Evolutionary conservation across 2,329 filamentous ascomycete species (phyloP), one percentile per base, ranked within the genome.

Genomic region (Lecanicillium sp.): DNA sequence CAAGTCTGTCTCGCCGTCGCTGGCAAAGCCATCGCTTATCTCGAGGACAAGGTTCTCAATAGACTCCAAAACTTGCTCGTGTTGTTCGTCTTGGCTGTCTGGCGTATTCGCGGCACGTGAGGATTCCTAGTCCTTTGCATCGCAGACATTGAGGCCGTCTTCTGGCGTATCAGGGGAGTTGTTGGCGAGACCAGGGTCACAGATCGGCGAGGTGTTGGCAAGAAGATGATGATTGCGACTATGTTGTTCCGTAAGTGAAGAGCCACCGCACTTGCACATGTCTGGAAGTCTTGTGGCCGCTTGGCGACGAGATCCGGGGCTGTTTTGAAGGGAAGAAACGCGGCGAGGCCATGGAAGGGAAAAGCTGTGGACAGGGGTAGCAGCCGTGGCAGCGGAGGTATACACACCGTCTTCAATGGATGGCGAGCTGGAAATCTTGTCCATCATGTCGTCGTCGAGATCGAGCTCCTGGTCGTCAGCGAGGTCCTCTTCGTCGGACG

Each of bases 371-470:
- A 61, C 54, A 45, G 50, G 43, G 49, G 51, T 48, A 36, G 55
- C 15, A n/a, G 35, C 27, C n/a, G 11, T 8, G 9, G 9, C 9
- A 20, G 25, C 18, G 29, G 27, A 57, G 64, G 62, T 64, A 67
- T 70, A 92, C 88, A 75, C 80, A 98, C 90, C 90, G 83, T 96
- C 90, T 71, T 94, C 88, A 63, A 98, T 98, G 52, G 90, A 96
- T 57, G 92, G 92, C 53, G 90, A 96, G 63, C 89, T 96, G 54
- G 90, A 96, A 49, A 98, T 95, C 64, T 92, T 92, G 68, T 96
- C 92, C 84, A 94, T 87, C 80, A 95, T 80, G 62, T 96, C 90
- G 63, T 95, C 72, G 55, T 94, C 88, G 59, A 88, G 66, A 52
- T 85, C 75, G 50, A 85, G 83, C 44, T 85, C 84, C 35, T 78